A percentile compares a stretch with the other conserved stretches of the same genome.
phyloP scores from a whole-genome alignment of 306 rosid genomes.

The Begonia peltatifolia region DNA sequence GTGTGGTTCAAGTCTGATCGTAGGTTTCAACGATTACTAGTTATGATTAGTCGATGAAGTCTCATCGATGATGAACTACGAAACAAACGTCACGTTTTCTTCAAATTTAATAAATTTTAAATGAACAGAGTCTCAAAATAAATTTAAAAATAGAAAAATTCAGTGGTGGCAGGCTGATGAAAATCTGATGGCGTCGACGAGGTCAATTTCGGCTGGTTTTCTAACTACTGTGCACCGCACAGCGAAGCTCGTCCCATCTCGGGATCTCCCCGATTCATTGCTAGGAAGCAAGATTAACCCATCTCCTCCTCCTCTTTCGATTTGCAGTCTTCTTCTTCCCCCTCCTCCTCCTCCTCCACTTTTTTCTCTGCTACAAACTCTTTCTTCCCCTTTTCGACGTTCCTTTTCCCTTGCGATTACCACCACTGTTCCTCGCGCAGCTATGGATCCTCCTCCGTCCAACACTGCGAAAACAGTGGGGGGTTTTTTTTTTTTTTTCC shows the following conservation, averaged over 20 bases:
- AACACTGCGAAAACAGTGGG: slow-evolving; percentile 51
- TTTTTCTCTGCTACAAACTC: slow-evolving; percentile 31
- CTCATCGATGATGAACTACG: too few relatives aligned
- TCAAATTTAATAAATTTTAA: too few relatives aligned
- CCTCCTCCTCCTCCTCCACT: slow-evolving; percentile 37
- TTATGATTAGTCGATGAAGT: too few relatives aligned
- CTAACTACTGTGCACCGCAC: slow-evolving; percentile 19
- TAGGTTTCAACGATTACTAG: too few relatives aligned
- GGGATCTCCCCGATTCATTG: slow-evolving; percentile 14
- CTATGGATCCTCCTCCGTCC: slow-evolving; percentile 16
- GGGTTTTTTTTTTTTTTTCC: background rate
- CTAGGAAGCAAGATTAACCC: background rate
- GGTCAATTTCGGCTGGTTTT: slow-evolving; percentile 5
- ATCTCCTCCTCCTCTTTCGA: slow-evolving; percentile 36
- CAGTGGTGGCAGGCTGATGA: too few relatives aligned
- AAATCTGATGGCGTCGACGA: slow-evolving; percentile 24
- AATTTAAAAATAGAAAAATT: too few relatives aligned
- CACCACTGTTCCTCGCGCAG: slow-evolving; percentile 16
- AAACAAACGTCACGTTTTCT: too few relatives aligned
- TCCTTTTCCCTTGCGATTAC: slow-evolving; percentile 34
- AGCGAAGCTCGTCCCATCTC: slow-evolving; percentile 19
- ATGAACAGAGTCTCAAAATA: too few relatives aligned
- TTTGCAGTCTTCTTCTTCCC: slow-evolving; percentile 33
- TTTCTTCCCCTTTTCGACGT: slow-evolving; percentile 32
- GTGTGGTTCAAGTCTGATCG: too few relatives aligned